Conservation (phyloP, 352 stramenopile species). For the Pythium aristosporum region DNA sequence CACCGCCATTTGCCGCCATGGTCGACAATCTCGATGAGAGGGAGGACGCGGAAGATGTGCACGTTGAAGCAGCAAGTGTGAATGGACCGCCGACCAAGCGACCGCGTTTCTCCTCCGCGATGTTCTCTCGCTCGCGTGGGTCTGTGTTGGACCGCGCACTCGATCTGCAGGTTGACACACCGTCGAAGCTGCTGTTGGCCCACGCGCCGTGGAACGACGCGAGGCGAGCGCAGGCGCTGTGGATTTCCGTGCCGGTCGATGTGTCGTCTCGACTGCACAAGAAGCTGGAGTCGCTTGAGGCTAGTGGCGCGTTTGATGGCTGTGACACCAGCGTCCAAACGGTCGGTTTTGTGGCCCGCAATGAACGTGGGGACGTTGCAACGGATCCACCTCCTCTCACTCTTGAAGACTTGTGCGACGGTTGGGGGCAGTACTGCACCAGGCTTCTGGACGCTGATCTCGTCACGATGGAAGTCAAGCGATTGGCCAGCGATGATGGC, state of each 20-base stretch:
- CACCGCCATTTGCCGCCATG: not conserved
- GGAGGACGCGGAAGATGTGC: not conserved
- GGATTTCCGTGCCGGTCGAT: constrained; percentile 23
- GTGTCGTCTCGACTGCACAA: not conserved
- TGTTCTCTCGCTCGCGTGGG: not conserved
- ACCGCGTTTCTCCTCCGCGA: not conserved
- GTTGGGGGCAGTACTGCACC: constrained; percentile 13
- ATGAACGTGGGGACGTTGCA: not conserved
- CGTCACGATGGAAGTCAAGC: constrained; percentile 38
- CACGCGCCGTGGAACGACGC: constrained; percentile 13
- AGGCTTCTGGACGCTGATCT: constrained; percentile 19
- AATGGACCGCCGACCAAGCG: constrained; percentile 8
- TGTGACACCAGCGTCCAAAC: not conserved
- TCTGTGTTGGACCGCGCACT: not conserved
- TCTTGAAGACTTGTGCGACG: constrained; percentile 23
- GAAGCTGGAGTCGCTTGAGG: constrained; percentile 10
- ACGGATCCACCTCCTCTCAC: not conserved
- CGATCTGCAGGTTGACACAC: not conserved
- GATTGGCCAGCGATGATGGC: not conserved
- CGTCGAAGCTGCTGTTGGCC: not conserved
- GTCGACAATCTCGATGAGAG: constrained; percentile 14
- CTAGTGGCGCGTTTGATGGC: not conserved
- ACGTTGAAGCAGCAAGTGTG: constrained; percentile 6
- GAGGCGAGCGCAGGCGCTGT: constrained; percentile 21
- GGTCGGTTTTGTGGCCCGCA: constrained; percentile 7